Evolutionary conservation across 768 basidiomycete genomes (phyloP).

Genomic region (Amanita rimosa): DNA sequence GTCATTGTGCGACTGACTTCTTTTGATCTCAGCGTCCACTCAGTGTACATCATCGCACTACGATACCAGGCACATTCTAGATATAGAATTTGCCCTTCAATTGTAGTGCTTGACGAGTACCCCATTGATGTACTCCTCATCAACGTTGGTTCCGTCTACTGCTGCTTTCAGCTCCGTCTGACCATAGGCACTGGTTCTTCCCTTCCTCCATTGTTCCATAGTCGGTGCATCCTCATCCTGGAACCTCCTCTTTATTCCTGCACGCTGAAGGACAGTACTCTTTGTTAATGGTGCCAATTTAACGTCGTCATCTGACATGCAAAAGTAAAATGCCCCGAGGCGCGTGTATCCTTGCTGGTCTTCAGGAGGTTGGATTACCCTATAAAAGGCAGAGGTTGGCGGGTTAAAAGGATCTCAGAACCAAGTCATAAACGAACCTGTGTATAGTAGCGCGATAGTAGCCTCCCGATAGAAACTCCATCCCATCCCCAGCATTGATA

Average conservation of each 20-base stretch:
- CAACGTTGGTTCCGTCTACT: constrained; percentile 28
- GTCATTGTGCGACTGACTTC: too few species aligned
- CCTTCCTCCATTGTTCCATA: constrained; percentile 42
- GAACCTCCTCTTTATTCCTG: constrained; percentile 26
- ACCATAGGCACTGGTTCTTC: constrained; percentile 41
- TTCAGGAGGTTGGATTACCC: constrained; percentile 45
- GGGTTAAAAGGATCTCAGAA: too few species aligned
- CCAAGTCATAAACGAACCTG: constrained; percentile 11
- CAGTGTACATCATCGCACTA: too few species aligned
- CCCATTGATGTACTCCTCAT: constrained; percentile 45
- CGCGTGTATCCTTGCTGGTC: constrained; percentile 40
- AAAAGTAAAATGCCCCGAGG: constrained; percentile 50
- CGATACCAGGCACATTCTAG: too few species aligned
- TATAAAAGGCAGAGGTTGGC: constrained; percentile 6
- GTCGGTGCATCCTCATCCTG: constrained; percentile 33
- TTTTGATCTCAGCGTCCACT: too few species aligned
- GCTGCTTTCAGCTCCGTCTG: constrained; percentile 27
- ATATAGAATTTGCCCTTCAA: constrained; percentile 14
- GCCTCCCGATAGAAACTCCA: constrained; percentile 52
- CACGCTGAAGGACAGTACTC: constrained; percentile 36
- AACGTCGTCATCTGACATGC: constrained; percentile 37
- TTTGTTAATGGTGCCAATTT: constrained; percentile 31
- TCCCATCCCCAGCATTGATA: constrained; percentile 46
- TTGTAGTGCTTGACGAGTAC: constrained; percentile 48
- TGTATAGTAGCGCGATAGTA: constrained; percentile 52